Base-by-base conservation (phyloP, 2,329 filamentous ascomycete genomes). In the Paramyrothecium roridum region DNA sequence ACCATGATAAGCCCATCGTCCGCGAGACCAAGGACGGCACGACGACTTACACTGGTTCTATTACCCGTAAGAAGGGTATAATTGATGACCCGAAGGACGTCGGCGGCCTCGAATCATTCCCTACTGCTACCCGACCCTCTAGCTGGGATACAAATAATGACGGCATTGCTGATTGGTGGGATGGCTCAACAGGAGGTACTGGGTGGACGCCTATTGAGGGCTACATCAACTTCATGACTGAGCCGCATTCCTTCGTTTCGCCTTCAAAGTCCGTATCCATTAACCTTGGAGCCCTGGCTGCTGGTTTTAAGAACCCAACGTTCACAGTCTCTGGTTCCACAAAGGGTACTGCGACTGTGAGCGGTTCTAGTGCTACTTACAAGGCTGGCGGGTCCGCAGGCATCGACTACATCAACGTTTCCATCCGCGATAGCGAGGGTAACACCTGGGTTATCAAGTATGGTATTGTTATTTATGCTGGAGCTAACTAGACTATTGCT, bases 81-180 rank as follows among this genome's bases (percentile, higher is more conserved):
- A 72, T 72, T 53, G 69, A 72, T 50, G 62, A 68, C 52, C 64
- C 64, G 1, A 60, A 55, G 2, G 69, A 72, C 54, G 68, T 63
- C 19, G 69, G 69, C 11, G 69, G 69, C 7, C 63, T 72, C 1
- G 69, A 72, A 51, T 57, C 62, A 33, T 71, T 70, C 57, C 68
- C 68, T 1, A 58, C 61, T 2, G 62, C 56, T 2, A 62, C 50
- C 23, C 63, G 68, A n/a, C n/a, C n/a, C 17, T 37, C 55, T 1
- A 59, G 57, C 19, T 71, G 69, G 69, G 69, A 72, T 50, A 64
- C 66, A 4, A 57, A 72, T 48, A 58, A 60, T 6, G 67, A 72
- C 48, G 69, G 69, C 16, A 66, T 72, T 34, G 68, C 68, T 2
- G 69, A 70, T 54, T 70, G 69, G 69, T 71, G 68, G 68, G 68